These are phyloP conservation scores for Epichloe sibirici DNA, from an alignment of 2,329 filamentous ascomycete species.

Conservation along the genomic window DNA sequence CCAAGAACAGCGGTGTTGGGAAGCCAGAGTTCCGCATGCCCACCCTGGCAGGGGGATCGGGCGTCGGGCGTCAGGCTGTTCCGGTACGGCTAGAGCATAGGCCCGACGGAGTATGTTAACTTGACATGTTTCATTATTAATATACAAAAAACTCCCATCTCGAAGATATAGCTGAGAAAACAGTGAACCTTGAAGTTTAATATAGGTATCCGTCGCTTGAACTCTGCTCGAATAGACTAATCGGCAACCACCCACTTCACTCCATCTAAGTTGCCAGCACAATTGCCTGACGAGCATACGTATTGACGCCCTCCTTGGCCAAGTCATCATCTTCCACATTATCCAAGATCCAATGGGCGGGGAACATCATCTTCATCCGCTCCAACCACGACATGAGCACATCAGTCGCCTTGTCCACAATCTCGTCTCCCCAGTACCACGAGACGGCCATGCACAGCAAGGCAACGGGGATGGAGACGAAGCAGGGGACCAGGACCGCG, in stretches of 20 bases:
- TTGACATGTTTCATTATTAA: too few species aligned
- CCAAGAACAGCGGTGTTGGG: too few species aligned
- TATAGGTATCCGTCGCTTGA: too few species aligned
- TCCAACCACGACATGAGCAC: neutral
- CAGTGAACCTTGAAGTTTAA: too few species aligned
- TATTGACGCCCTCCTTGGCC: neutral
- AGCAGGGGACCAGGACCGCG: too few species aligned
- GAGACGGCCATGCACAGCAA: neutral
- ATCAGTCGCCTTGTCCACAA: neutral
- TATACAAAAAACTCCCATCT: too few species aligned
- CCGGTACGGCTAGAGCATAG: too few species aligned
- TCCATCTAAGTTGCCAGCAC: neutral
- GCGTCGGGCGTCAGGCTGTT: too few species aligned
- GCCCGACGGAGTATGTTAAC: too few species aligned
- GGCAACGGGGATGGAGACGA: conserved; percentile 20
- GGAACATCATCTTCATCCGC: neutral
- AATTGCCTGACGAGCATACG: neutral
- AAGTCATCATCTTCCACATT: neutral
- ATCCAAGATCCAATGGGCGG: neutral
- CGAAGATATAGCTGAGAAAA: too few species aligned
- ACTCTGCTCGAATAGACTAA: neutral
- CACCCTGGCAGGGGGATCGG: too few species aligned
- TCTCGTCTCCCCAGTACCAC: neutral
- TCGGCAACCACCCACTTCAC: neutral
- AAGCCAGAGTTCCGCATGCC: too few species aligned